phyloP scores from a whole-genome alignment of 83 land plant species.

The Thuja plicata region DNA sequence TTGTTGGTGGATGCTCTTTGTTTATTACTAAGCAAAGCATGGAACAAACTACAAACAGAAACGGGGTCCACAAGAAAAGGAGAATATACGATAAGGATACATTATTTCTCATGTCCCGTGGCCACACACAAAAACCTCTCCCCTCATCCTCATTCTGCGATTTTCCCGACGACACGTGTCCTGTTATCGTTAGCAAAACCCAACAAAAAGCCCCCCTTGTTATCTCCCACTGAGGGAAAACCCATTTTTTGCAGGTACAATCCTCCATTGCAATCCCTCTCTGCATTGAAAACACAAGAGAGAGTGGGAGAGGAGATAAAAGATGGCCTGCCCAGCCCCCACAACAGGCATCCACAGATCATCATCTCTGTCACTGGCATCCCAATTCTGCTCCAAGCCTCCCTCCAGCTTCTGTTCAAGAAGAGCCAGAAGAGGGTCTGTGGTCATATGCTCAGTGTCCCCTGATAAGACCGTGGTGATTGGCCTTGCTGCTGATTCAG shows the following conservation, averaged over 20 bases:
- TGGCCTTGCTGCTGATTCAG: slow-evolving; percentile 95
- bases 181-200: neutral
- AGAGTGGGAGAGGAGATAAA: neutral
- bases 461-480: slow-evolving; percentile 68
- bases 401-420: neutral
- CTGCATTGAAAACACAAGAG: too few species aligned
- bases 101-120: slow-evolving; percentile 1
- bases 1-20: too few species aligned
- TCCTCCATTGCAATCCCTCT: too few species aligned
- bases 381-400: neutral
- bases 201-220: neutral
- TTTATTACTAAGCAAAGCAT: too few species aligned
- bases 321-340: slow-evolving; percentile 14
- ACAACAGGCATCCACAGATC: neutral
- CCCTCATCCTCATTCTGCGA: slow-evolving; percentile 2
- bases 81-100: neutral
- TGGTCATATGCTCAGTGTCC: slow-evolving; percentile 47
- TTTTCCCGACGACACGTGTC: slow-evolving; percentile 2
- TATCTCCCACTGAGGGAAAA: neutral
- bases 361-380: neutral
- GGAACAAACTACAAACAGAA: too few species aligned
- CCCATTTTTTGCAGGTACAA: neutral
- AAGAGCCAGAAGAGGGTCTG: neutral
- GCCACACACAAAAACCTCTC: slow-evolving; percentile 3
- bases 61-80: neutral